phyloP scores from a whole-genome alignment of 1,284 basidiomycete genomes.

The Heliocybe sulcata region DNA sequence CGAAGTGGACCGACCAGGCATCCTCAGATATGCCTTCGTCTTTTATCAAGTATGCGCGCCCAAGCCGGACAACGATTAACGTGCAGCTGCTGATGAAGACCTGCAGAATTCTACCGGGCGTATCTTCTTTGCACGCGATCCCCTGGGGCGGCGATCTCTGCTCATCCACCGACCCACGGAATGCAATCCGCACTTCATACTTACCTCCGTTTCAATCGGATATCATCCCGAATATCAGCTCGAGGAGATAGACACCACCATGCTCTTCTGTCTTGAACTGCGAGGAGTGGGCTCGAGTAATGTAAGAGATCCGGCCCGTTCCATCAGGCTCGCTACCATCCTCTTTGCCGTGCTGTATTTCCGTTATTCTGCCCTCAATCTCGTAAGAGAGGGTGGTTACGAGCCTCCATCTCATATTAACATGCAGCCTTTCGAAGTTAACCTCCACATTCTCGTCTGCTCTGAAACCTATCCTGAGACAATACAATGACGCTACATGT shows the following conservation, averaged over 20 bases:
- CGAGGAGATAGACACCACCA: constrained; percentile 57
- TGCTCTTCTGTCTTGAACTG: constrained; percentile 49
- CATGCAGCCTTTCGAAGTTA: not conserved
- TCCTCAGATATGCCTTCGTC: constrained; percentile 72
- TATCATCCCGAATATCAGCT: constrained; percentile 33
- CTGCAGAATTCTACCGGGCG: constrained; percentile 36
- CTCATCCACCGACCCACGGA: constrained; percentile 55
- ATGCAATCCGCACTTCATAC: constrained; percentile 43
- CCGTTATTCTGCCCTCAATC: no score
- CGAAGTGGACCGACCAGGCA: not conserved
- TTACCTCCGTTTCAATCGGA: constrained; percentile 64
- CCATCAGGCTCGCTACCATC: no score
- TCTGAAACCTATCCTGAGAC: not conserved
- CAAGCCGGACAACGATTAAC: not conserved
- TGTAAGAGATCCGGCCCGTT: not conserved
- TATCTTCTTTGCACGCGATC: constrained; percentile 82
- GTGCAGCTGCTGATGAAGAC: constrained; percentile 4
- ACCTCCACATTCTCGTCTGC: not conserved
- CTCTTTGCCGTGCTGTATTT: no score
- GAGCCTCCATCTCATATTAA: no score
- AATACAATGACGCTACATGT: not conserved
- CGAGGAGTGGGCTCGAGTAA: constrained; percentile 12
- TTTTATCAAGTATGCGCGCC: constrained; percentile 57
- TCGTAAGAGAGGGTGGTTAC: no score
- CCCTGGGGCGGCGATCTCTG: constrained; percentile 86